Conservation (phyloP, 345 rosid species). For the Linum usitatissimum region DNA sequence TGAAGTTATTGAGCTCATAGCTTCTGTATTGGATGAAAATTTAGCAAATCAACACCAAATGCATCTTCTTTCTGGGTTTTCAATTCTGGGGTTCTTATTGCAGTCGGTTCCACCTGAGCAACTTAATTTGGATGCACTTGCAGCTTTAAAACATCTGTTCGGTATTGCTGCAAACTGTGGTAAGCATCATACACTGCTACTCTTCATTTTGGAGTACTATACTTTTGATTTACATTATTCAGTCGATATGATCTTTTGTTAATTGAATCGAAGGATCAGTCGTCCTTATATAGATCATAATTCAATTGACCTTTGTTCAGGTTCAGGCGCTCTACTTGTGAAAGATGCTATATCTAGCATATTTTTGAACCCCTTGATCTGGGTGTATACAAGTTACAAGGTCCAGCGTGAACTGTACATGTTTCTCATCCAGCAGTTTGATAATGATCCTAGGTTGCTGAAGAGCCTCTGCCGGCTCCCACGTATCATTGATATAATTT, state of each 20-base stretch:
- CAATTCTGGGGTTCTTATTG: conserved; percentile 75
- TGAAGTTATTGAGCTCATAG: conserved; percentile 86
- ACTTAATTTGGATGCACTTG: conserved; percentile 85
- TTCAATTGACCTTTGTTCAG: conserved; percentile 26
- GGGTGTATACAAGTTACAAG: conserved; percentile 66
- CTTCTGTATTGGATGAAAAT: conserved; percentile 89
- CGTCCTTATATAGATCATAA: background rate
- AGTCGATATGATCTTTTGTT: background rate
- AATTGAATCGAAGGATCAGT: background rate
- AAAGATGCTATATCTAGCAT: conserved; percentile 74
- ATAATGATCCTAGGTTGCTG: conserved; percentile 71
- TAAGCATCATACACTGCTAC: conserved; percentile 25
- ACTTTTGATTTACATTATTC: conserved; percentile 1
- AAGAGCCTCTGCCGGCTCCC: conserved; percentile 73
- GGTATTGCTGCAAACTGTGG: conserved; percentile 61
- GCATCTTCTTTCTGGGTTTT: conserved; percentile 86
- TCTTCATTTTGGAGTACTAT: background rate
- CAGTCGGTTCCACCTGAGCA: conserved; percentile 80
- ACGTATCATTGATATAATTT: conserved; percentile 59
- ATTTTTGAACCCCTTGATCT: conserved; percentile 82
- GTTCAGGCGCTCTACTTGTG: conserved; percentile 66
- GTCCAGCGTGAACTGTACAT: conserved; percentile 92
- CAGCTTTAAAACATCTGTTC: conserved; percentile 82
- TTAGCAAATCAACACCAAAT: conserved; percentile 87
- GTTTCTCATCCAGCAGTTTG: conserved; percentile 84